Conservation (phyloP, 2,329 filamentous ascomycete species). For the Colletotrichum sp. region DNA sequence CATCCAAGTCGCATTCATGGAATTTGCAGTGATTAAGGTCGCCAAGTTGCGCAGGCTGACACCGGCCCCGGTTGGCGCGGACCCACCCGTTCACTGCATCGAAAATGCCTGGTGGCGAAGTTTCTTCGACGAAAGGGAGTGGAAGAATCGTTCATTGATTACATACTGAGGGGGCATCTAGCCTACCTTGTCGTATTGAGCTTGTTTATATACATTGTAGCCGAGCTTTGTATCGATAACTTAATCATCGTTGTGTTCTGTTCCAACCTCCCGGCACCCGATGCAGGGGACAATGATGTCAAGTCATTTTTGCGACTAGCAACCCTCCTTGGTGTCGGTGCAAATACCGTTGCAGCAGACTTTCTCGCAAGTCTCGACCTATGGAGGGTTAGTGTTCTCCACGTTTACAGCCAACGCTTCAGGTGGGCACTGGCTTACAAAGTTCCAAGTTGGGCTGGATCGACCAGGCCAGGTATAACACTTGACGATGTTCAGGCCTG, state of each 20-base stretch:
- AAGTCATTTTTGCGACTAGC: neutral
- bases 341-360: neutral
- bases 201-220: neutral
- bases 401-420: neutral
- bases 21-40: neutral
- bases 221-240: neutral
- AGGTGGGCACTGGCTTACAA: neutral
- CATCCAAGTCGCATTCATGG: neutral
- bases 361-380: neutral
- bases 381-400: neutral
- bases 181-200: fast-evolving
- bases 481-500: neutral
- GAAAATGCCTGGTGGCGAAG: neutral
- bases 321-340: neutral
- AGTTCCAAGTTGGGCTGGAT: neutral
- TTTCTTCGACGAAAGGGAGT: neutral
- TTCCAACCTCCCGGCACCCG: neutral
- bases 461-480: neutral
- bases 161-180: neutral
- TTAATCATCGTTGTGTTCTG: neutral
- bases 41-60: neutral
- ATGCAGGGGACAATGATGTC: neutral
- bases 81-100: neutral
- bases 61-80: neutral
- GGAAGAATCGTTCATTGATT: neutral